Evolutionary conservation across 768 basidiomycete genomes (phyloP), one percentile per base, ranked within the genome.

Genomic region (Tricholoma furcatifolium): DNA sequence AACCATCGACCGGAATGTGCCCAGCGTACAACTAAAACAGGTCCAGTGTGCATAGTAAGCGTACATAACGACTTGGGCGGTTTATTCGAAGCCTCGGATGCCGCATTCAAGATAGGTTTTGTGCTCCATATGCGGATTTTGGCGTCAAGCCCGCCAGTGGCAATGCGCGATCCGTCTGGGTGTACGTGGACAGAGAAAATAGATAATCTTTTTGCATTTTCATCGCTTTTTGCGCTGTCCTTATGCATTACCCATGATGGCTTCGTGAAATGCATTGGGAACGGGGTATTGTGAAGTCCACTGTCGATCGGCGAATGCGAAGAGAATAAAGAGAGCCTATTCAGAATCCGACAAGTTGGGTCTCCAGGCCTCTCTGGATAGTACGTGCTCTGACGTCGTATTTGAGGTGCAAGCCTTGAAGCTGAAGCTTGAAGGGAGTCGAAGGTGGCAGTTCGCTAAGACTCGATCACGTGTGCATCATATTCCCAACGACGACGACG

Each of bases 81-180:
- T 50, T 81, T 77, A 53, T 86, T 80, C 41, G 85, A 81, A 56
- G 71, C 67, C 63, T 90, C 84, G 24, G 90, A 76, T 39, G 82
- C 78, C 12, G 79, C 71, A 57, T 85, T 85, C n/a, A 98, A 74
- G 59, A 98, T 96, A 0, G 97, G 95, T 56, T 91, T 87, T 0
- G 97, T 98, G 56, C 90, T 91, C 96, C 96, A 99, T 70, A 99
- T 92, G 44, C 93, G 88, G 55, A 99, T 85, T 74, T 94, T 95
- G 36, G 92, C 88, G 68, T 99, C 96, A 49, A 99, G 78, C 2
- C 95, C 94, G 24, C 94, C 97, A 1, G 96, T 99, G n/a, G 97
- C 96, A 60, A 99, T 88, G 15, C 96, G 83, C 17, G 92, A 93
- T 57, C 91, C 91, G 63, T 99, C 96, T 0, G 96, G 96, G 62